Percentiles rank a stretch among this genome's conserved stretches.
Evolutionary conservation across 2,329 filamentous ascomycete genomes (phyloP).

Genomic region (Alternaria postmessia): DNA sequence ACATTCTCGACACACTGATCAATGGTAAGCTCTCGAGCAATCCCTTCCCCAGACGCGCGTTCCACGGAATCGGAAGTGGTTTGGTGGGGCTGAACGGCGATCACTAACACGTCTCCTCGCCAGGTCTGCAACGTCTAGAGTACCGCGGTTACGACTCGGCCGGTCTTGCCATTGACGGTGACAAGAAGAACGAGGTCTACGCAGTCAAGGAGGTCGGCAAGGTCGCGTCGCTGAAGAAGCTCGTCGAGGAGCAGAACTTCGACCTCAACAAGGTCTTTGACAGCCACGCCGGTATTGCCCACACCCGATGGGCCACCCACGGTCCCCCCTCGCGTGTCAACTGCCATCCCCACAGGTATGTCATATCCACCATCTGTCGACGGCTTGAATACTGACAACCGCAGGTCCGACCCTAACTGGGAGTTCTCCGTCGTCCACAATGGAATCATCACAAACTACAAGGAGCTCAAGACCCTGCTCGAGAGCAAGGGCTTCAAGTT

Average conservation of each 20-base stretch:
- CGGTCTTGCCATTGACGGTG: slow-evolving; percentile 92
- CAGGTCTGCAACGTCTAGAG: slow-evolving; percentile 92
- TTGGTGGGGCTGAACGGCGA: slow-evolving; percentile 13
- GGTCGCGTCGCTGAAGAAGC: slow-evolving; percentile 93
- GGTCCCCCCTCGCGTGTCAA: slow-evolving; percentile 91
- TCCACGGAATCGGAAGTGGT: slow-evolving; percentile 2
- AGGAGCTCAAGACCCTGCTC: slow-evolving; percentile 95
- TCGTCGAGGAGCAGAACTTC: slow-evolving; percentile 83
- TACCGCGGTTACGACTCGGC: slow-evolving; percentile 99
- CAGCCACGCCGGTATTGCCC: slow-evolving; percentile 97
- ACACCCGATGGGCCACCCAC: slow-evolving; percentile 99
- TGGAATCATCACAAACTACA: slow-evolving; percentile 99
- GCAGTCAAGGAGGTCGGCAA: slow-evolving; percentile 99
- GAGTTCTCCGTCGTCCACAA: slow-evolving; percentile 99
- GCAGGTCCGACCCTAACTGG: slow-evolving; percentile 90
- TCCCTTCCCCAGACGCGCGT: slow-evolving; percentile 12
- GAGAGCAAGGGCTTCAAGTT: slow-evolving; percentile 96
- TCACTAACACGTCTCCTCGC: slow-evolving; percentile 34
- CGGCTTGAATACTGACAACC: slow-evolving; percentile 26
- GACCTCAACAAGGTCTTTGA: slow-evolving; percentile 94
- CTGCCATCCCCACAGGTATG: slow-evolving; percentile 97
- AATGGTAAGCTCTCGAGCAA: slow-evolving; percentile 72
- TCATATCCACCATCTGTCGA: slow-evolving; percentile 15
- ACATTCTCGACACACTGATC: slow-evolving; percentile 93
- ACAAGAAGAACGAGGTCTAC: slow-evolving; percentile 98